Conservation (phyloP, 2,329 filamentous ascomycete genomes). For the Amauroascus niger region DNA sequence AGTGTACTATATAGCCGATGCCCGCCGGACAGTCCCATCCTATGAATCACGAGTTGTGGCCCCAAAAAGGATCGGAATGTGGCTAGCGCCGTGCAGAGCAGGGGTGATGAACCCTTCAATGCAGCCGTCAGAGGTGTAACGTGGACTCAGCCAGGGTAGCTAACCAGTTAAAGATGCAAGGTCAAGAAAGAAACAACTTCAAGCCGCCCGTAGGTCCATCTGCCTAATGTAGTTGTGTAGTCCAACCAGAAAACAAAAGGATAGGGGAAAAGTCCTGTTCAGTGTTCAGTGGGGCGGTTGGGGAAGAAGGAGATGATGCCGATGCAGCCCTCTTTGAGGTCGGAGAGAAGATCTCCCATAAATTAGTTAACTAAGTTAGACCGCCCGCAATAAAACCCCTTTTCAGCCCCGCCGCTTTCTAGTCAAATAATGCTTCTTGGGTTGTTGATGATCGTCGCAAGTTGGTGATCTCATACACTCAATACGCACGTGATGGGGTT, state of each 20-base stretch:
- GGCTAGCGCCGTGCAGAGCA: neutral
- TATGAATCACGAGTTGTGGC: neutral
- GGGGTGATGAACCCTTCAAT: slow-evolving; percentile 1
- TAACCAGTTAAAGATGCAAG: too few relatives aligned
- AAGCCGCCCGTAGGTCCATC: slow-evolving; percentile 5
- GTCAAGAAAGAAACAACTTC: slow-evolving; percentile 4
- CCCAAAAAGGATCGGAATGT: neutral
- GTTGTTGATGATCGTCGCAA: neutral
- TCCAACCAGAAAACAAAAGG: too few relatives aligned
- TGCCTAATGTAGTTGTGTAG: neutral
- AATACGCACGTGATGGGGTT: slow-evolving; percentile 7
- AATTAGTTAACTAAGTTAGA: too few relatives aligned
- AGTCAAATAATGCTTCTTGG: too few relatives aligned
- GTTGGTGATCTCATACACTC: slow-evolving; percentile 10
- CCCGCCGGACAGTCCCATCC: neutral
- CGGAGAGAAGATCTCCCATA: neutral
- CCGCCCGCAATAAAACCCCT: neutral
- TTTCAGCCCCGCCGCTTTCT: neutral
- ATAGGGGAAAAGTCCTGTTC: too few relatives aligned
- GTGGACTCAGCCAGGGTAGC: slow-evolving; percentile 8
- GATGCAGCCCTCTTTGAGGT: neutral
- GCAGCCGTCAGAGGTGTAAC: slow-evolving; percentile 8
- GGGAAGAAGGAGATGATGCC: too few relatives aligned
- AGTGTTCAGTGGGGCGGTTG: too few relatives aligned
- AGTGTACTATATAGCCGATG: neutral